Percentiles rank a stretch among this genome's conserved stretches.
Evolutionary conservation across 2,329 filamentous ascomycete genomes (phyloP).

Genomic region (Phyllosticta capitalensis): DNA sequence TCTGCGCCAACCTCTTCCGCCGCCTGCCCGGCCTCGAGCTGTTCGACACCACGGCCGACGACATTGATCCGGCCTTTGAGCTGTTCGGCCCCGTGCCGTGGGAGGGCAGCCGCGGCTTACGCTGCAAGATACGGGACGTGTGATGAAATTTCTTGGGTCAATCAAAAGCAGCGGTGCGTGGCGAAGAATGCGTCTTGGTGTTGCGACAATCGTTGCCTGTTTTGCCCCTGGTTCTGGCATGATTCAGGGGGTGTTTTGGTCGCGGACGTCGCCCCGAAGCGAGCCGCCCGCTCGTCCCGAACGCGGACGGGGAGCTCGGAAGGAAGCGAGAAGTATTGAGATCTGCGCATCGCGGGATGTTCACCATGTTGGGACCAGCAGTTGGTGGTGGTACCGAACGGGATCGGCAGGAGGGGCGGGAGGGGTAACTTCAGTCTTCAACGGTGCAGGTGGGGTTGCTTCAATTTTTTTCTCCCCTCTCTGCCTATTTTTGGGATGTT

Average conservation of each 20-base stretch:
- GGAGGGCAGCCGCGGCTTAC: neutral
- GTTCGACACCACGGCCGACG: neutral
- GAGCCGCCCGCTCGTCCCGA: neutral
- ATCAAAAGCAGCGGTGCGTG: too few relatives aligned
- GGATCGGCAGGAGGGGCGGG: neutral
- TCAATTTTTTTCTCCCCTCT: neutral
- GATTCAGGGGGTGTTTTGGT: neutral
- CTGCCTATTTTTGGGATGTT: neutral
- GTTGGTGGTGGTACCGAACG: neutral
- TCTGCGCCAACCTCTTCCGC: slow-evolving; percentile 14
- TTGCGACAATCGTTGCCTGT: neutral
- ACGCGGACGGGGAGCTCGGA: neutral
- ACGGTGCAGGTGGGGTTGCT: neutral
- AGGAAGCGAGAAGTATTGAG: neutral
- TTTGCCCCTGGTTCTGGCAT: neutral
- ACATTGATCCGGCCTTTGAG: neutral
- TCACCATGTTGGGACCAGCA: neutral
- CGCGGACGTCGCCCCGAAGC: neutral
- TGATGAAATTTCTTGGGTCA: neutral
- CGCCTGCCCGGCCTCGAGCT: neutral
- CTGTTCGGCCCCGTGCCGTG: neutral
- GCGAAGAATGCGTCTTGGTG: neutral
- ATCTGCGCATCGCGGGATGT: neutral
- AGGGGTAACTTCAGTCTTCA: neutral
- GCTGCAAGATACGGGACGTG: neutral